Evolutionary conservation across 2,329 filamentous ascomycete species (phyloP).

Genomic region (Ophiocordyceps sinensis): DNA sequence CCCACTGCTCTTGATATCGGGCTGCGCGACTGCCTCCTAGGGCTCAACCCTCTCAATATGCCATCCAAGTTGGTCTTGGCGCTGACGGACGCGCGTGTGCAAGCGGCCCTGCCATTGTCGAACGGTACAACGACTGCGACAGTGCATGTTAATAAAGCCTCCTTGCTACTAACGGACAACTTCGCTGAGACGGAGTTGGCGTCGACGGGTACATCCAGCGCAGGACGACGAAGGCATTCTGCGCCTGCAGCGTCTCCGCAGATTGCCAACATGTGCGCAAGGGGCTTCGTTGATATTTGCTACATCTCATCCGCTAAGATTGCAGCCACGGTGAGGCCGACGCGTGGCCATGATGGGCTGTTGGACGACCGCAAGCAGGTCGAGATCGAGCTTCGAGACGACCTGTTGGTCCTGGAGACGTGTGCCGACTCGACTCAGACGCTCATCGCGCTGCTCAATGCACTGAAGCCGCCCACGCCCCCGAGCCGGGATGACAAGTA

Average conservation of each 20-base stretch:
- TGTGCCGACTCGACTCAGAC: conserved; percentile 97
- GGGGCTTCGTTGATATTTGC: conserved; percentile 75
- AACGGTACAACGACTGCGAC: conserved; percentile 48
- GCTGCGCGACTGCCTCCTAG: conserved; percentile 67
- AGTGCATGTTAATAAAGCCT: conserved; percentile 64
- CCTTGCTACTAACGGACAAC: conserved; percentile 72
- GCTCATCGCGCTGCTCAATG: conserved; percentile 63
- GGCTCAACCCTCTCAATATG: conserved; percentile 66
- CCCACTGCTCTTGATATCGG: conserved; percentile 58
- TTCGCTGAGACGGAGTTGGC: conserved; percentile 21
- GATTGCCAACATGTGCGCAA: conserved; percentile 40
- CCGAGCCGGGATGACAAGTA: conserved; percentile 77
- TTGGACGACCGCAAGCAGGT: conserved; percentile 40
- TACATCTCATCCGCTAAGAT: conserved; percentile 73
- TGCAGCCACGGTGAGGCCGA: conserved; percentile 42
- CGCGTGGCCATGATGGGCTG: conserved; percentile 24
- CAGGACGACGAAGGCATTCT: conserved; percentile 9
- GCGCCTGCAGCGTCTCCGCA: conserved; percentile 28
- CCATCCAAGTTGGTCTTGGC: conserved; percentile 66
- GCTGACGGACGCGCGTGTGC: conserved; percentile 61
- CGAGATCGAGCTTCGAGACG: conserved; percentile 70
- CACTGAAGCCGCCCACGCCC: conserved; percentile 67
- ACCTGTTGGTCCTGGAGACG: conserved; percentile 80
- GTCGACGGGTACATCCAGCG: background rate
- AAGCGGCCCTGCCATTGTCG: conserved; percentile 52